These are phyloP conservation scores for Naganishia antarctica DNA, from an alignment of 768 basidiomycete species.

Conservation along the genomic window DNA sequence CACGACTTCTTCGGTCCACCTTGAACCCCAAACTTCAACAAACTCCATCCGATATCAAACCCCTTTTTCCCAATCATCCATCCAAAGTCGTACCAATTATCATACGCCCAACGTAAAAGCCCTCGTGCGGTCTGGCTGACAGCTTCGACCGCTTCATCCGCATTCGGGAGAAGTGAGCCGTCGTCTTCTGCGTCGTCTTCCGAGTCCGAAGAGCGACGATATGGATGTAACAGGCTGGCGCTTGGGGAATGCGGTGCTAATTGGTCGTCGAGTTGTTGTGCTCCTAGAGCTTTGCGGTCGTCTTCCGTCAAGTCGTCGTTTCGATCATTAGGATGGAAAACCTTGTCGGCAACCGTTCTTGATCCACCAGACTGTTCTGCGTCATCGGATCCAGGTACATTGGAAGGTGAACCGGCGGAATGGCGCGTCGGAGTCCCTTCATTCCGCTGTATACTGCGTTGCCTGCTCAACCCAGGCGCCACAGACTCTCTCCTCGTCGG, in stretches of 20 bases:
- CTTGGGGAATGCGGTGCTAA: conserved; percentile 36
- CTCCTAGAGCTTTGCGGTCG: conserved; percentile 12
- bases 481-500: conserved; percentile 1
- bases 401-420: too few species aligned
- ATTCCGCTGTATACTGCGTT: too few species aligned
- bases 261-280: conserved; percentile 34
- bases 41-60: conserved; percentile 41
- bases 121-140: conserved; percentile 30
- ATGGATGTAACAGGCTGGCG: conserved; percentile 9
- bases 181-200: background rate
- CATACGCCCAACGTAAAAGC: conserved; percentile 24
- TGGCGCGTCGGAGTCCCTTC: background rate
- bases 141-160: conserved; percentile 28
- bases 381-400: background rate
- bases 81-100: conserved; percentile 27
- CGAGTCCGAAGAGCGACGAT: background rate
- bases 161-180: background rate
- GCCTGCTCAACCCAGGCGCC: too few species aligned
- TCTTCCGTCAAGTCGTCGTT: conserved; percentile 3
- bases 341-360: background rate
- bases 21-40: conserved; percentile 72
- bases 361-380: background rate
- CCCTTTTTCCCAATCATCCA: conserved; percentile 43
- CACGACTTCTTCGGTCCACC: conserved; percentile 85
- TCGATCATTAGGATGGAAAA: background rate